These are phyloP conservation scores for Fusarium sp. DNA, from an alignment of 2,329 filamentous ascomycete genomes.

Conservation along the genomic window DNA sequence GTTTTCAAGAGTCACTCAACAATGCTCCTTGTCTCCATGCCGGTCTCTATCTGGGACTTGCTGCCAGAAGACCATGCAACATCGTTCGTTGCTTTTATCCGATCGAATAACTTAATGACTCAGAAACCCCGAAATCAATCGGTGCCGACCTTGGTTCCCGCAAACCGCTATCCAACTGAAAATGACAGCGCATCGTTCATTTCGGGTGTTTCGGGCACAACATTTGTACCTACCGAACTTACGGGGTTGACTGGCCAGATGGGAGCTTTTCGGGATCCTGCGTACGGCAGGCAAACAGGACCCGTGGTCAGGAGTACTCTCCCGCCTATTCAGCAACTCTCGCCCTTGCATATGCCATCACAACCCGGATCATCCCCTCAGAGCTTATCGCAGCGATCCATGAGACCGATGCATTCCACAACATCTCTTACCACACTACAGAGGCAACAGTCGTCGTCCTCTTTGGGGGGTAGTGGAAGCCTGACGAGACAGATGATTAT, in stretches of 20 bases:
- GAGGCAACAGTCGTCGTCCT: conserved; percentile 35
- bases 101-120: conserved; percentile 64
- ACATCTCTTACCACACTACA: conserved; percentile 39
- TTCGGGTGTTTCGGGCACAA: conserved; percentile 49
- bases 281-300: conserved; percentile 27
- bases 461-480: conserved; percentile 33
- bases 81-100: conserved; percentile 68
- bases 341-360: conserved; percentile 27
- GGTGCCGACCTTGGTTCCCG: conserved; percentile 39
- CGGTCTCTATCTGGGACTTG: conserved; percentile 69
- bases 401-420: conserved; percentile 38
- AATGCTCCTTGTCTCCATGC: conserved; percentile 66
- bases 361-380: conserved; percentile 39
- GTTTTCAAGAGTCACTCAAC: conserved; percentile 71
- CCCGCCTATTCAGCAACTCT: conserved; percentile 34
- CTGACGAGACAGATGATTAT: conserved; percentile 56
- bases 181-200: conserved; percentile 46
- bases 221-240: conserved; percentile 47
- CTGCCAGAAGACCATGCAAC: conserved; percentile 67
- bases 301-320: conserved; percentile 15
- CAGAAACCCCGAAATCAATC: conserved; percentile 42
- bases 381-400: conserved; percentile 24
- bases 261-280: conserved; percentile 36
- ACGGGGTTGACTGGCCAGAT: conserved; percentile 32
- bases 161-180: conserved; percentile 34